Conservation (phyloP, 805 yeast genomes). For the Komagataella phaffii region DNA sequence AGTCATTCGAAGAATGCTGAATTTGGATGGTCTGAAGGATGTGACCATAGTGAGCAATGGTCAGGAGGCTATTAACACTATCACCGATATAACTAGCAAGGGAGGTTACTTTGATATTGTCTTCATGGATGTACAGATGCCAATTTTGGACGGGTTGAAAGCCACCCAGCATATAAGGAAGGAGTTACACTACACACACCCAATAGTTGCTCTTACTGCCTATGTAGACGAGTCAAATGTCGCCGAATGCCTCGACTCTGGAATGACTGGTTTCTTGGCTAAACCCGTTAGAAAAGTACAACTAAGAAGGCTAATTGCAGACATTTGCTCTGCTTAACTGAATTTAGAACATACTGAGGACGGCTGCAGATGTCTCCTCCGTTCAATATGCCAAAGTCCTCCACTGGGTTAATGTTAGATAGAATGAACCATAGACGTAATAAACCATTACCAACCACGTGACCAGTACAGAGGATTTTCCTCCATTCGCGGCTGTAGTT, state of each 20-base stretch:
- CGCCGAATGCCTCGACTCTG: slow-evolving; percentile 73
- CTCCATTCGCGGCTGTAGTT: background rate
- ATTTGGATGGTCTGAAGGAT: slow-evolving; percentile 63
- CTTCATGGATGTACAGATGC: slow-evolving; percentile 97
- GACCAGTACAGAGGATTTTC: background rate
- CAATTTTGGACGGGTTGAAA: slow-evolving; percentile 86
- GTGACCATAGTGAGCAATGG: slow-evolving; percentile 84
- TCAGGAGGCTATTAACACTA: slow-evolving; percentile 66
- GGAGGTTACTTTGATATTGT: slow-evolving; percentile 49
- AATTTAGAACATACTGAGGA: background rate
- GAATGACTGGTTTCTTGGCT: slow-evolving; percentile 84
- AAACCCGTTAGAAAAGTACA: slow-evolving; percentile 75
- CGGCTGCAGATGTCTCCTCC: background rate
- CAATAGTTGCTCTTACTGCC: slow-evolving; percentile 91
- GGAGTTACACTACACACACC: slow-evolving; percentile 45
- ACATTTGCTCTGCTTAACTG: slow-evolving; percentile 20
- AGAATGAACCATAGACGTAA: background rate
- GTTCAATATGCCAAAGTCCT: background rate
- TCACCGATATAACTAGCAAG: slow-evolving; percentile 31
- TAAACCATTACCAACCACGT: background rate
- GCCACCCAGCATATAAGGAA: slow-evolving; percentile 68
- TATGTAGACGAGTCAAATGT: slow-evolving; percentile 90
- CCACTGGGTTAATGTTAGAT: background rate
- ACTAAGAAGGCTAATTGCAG: slow-evolving; percentile 40
- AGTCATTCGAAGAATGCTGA: slow-evolving; percentile 80